These are phyloP conservation scores for Olyra latifolia DNA, from an alignment of 176 grass and related monocot species.

Conservation along the genomic window DNA sequence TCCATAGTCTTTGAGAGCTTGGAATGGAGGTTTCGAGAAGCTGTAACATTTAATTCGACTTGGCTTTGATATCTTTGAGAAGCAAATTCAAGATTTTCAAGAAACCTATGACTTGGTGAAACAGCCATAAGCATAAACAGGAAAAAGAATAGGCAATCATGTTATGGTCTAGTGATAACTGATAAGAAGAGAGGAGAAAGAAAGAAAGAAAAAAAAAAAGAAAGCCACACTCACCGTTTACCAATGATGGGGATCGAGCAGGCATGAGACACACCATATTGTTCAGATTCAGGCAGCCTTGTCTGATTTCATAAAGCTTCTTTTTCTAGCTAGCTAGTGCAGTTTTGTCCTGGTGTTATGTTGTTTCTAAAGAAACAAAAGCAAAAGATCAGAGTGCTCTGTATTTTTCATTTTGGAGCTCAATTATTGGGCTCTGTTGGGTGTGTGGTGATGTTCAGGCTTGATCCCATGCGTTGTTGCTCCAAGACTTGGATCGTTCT, in stretches of 20 bases:
- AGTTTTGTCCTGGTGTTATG: background rate
- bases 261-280: background rate
- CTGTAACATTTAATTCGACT: too few relatives aligned
- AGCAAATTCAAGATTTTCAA: too few relatives aligned
- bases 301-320: conserved; percentile 13
- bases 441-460: background rate
- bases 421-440: conserved; percentile 26
- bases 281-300: conserved; percentile 21
- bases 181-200: background rate
- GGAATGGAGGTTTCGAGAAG: too few relatives aligned
- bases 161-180: background rate
- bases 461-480: conserved; percentile 8
- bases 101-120: too few relatives aligned
- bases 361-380: background rate
- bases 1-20: too few relatives aligned
- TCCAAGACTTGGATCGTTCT: conserved; percentile 3
- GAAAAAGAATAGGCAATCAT: background rate
- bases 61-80: too few relatives aligned
- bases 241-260: background rate
- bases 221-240: background rate
- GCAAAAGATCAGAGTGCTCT: background rate
- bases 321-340: background rate
- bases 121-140: too few relatives aligned
- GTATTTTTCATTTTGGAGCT: conserved; percentile 7
- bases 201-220: background rate